Percentiles rank a stretch among this genome's conserved stretches.
Evolutionary conservation across 78 protist species (phyloP).

Genomic region (Creolimax fragrantissima): DNA sequence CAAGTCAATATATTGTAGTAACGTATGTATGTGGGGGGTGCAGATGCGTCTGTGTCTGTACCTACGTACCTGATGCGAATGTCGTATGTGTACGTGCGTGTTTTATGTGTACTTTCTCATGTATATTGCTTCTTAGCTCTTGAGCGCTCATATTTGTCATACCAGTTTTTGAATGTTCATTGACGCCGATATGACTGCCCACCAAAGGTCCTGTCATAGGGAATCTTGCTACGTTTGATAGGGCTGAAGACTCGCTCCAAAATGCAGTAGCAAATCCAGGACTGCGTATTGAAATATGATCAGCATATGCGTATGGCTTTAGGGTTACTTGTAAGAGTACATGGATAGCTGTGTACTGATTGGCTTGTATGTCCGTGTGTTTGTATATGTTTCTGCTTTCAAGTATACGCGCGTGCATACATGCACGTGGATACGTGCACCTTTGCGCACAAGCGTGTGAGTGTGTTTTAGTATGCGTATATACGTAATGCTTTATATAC

Average conservation of each 20-base stretch:
- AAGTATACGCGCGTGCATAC: background rate
- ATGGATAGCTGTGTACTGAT: background rate
- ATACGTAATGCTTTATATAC: background rate
- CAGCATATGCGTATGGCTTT: background rate
- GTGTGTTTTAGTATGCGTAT: background rate
- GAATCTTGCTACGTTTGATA: background rate
- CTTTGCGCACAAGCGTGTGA: background rate
- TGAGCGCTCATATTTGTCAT: no score
- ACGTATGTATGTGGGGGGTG: background rate
- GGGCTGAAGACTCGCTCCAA: no score
- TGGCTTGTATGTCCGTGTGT: background rate
- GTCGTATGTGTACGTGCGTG: background rate
- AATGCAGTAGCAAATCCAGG: no score
- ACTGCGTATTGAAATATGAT: no score
- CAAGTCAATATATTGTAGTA: background rate
- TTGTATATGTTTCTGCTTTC: background rate
- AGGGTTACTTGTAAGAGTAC: background rate
- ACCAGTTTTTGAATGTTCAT: no score
- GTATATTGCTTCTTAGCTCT: no score
- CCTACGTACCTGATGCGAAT: background rate
- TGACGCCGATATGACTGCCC: no score
- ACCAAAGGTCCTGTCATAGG: no score
- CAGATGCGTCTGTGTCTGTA: background rate
- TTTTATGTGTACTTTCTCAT: no score
- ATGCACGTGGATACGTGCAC: background rate